Conservation (phyloP, 2,329 filamentous ascomycete genomes). For the Botrytis pseudocinerea region DNA sequence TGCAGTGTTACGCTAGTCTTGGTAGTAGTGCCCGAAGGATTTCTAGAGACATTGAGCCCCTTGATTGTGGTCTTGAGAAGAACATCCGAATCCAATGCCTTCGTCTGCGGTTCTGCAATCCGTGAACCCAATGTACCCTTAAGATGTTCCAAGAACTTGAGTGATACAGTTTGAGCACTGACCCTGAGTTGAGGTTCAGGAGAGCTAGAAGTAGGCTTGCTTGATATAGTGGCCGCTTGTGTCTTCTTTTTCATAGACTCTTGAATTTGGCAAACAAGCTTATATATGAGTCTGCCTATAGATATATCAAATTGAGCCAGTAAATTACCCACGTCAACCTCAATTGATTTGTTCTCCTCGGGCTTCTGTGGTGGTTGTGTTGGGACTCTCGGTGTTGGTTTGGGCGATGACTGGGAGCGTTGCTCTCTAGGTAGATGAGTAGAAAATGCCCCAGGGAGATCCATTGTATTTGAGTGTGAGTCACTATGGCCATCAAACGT, state of each 20-base stretch:
- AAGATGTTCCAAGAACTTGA: constrained; percentile 40
- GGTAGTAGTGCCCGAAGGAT: constrained; percentile 26
- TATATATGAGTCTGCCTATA: constrained; percentile 39
- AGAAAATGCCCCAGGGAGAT: constrained; percentile 64
- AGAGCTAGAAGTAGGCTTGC: constrained; percentile 22
- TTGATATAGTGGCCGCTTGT: constrained; percentile 2
- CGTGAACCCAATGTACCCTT: constrained; percentile 34
- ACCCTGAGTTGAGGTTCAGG: constrained; percentile 30
- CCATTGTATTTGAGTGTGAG: constrained; percentile 45
- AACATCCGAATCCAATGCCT: constrained; percentile 32
- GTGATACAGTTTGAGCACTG: constrained; percentile 35
- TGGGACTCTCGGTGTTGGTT: background rate
- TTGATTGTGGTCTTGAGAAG: constrained; percentile 37
- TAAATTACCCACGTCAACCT: constrained; percentile 37
- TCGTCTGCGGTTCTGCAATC: constrained; percentile 18
- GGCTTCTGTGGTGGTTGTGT: background rate
- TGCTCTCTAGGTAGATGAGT: constrained; percentile 41
- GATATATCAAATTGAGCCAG: constrained; percentile 40
- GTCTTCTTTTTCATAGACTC: constrained; percentile 31
- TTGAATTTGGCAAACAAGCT: constrained; percentile 36
- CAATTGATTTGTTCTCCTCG: constrained; percentile 31
- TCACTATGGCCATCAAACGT: constrained; percentile 32
- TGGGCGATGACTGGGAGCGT: background rate
- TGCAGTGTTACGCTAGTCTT: constrained; percentile 45
- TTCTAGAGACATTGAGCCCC: constrained; percentile 35